Base-by-base conservation (phyloP, 371 early-diverging fungal species). In the Catenaria anguillulae region DNA sequence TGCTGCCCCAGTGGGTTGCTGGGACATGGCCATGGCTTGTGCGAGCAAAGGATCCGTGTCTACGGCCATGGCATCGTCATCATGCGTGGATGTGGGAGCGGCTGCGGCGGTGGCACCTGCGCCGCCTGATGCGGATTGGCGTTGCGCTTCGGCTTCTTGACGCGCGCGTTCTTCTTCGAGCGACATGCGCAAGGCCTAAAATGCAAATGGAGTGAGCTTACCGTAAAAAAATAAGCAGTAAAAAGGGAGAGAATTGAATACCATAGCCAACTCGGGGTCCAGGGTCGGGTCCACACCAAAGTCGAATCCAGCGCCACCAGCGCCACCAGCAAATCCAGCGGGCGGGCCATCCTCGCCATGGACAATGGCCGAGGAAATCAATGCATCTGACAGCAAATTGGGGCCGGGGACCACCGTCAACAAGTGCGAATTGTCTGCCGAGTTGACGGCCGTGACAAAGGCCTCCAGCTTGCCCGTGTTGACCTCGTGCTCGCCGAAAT, bases 81-180 rank as follows among this genome's bases (percentile, higher is more conserved):
- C 60, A n/a, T 65, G 68, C 43, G 65, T 61, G 59, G 69, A 50
- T 13, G 74, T 58, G 42, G 72, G 54, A 2, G 72, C 65, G 3
- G 72, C 66, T 19, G 63, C 62, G 29, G 56, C 60, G 33, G 58
- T 42, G 40, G 68, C 64, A 64, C 75, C 71, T 36, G 74, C 72
- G 61, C 69, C 70, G 36, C 77, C 71, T 21, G 73, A 61, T 67
- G 62, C 62, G 55, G n/a, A n/a, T n/a, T n/a, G n/a, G n/a, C n/a
- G n/a, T n/a, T n/a, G n/a, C 31, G 76, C 73, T 37, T 74, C 76
- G 37, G 72, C 81, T 63, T 86, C 90, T 73, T 90, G 94, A 68
- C 94, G 84, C 46, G 92, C 92, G 64, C 85, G 83, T 71, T 95
- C 97, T 71, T 97, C 97, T 72, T 93, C 95, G 73, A 97, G 69